Percentiles rank a stretch among this genome's conserved stretches.
Conservation (phyloP, 495 filamentous ascomycete genomes). For the Tetracladium setigerum region DNA sequence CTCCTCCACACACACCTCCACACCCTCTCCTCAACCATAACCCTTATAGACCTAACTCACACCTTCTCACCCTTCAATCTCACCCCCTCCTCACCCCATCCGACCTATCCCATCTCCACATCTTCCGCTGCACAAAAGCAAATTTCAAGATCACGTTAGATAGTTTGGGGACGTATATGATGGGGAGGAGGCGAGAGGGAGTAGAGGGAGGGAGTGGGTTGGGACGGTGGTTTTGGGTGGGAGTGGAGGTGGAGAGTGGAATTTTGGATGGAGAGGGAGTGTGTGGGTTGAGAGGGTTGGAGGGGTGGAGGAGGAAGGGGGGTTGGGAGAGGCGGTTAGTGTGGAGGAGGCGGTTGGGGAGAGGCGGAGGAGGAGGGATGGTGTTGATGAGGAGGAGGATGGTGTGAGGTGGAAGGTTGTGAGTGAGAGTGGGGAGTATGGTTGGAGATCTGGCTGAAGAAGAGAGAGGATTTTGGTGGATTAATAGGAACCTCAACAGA, state of each 20-base stretch:
- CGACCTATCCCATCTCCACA: slow-evolving; percentile 13
- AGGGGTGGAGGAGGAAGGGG: slow-evolving; percentile 10
- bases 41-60: slow-evolving; percentile 63
- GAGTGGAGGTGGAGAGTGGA: slow-evolving; percentile 1
- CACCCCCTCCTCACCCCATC: slow-evolving; percentile 43
- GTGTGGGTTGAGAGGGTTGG: slow-evolving; percentile 30
- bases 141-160: slow-evolving; percentile 24
- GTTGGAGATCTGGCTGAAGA: slow-evolving; percentile 12
- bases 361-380: slow-evolving; percentile 34
- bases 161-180: slow-evolving; percentile 36
- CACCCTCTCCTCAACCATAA: slow-evolving; percentile 51
- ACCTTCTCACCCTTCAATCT: slow-evolving; percentile 56
- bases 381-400: slow-evolving; percentile 24
- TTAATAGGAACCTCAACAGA: not conserved
- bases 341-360: slow-evolving; percentile 48
- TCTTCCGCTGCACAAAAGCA: slow-evolving; percentile 13
- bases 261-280: slow-evolving; percentile 41
- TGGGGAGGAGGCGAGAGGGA: slow-evolving; percentile 33
- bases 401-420: slow-evolving; percentile 24
- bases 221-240: slow-evolving; percentile 39
- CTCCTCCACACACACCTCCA: slow-evolving; percentile 34
- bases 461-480: not conserved
- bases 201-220: slow-evolving; percentile 40
- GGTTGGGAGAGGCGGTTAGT: slow-evolving; percentile 47
- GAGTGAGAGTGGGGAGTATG: slow-evolving; percentile 23